Conservation (phyloP, 345 rosid genomes). For the Hevea brasiliensis region DNA sequence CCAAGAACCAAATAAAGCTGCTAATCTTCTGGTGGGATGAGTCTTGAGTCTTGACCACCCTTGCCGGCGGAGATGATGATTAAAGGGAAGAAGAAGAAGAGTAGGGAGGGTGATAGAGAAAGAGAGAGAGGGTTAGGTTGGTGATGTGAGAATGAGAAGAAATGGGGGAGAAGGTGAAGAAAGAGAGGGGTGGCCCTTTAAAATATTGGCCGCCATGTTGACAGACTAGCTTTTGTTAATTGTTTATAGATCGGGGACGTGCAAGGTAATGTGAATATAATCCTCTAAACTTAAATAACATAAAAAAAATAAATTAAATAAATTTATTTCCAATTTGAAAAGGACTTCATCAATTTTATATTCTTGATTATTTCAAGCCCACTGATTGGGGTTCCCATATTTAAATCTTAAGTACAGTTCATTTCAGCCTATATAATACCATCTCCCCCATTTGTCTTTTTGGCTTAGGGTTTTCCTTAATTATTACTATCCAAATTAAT, state of each 20-base stretch:
- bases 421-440: not conserved
- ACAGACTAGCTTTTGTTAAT: constrained; percentile 39
- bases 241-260: constrained; percentile 47
- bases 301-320: no score
- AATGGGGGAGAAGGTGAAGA: constrained; percentile 35
- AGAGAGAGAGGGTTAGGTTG: constrained; percentile 31
- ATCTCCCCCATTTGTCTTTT: no score
- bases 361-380: constrained; percentile 16
- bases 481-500: not conserved
- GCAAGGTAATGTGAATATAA: constrained; percentile 54
- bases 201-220: constrained; percentile 46
- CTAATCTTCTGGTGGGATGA: no score
- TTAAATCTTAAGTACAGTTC: constrained; percentile 10
- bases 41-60: not conserved
- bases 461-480: no score
- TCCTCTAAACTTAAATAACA: not conserved
- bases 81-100: constrained; percentile 11
- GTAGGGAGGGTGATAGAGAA: constrained; percentile 25
- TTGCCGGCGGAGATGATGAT: constrained; percentile 7
- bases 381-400: constrained; percentile 3
- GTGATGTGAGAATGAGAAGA: constrained; percentile 26
- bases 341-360: not conserved
- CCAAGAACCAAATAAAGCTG: not conserved
- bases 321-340: constrained; percentile 24
- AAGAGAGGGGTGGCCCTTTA: constrained; percentile 24